Evolutionary conservation across 108 stramenopile genomes (phyloP), one percentile per base, ranked within the genome.

Genomic region (Skeletonema costatum): DNA sequence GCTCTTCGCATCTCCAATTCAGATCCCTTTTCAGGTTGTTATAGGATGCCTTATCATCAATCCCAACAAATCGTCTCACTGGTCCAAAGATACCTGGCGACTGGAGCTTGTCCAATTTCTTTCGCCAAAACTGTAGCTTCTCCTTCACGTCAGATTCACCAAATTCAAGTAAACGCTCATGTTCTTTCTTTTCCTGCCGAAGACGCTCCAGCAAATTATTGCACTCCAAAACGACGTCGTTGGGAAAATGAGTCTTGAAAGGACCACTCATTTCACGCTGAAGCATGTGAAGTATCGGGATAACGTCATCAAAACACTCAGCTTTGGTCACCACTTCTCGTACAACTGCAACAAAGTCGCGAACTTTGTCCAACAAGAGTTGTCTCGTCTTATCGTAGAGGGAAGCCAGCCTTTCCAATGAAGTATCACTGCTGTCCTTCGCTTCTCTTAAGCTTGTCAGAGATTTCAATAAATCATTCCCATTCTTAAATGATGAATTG

Each of bases 221-320:
- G 31, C 71, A 78, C 50, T 82, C 72, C 6, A 21, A 35, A 51
- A 78, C 14, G 13, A 82, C 19, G 17, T 64, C n/a, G 17, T n/a
- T 41, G 25, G 75, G 60, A 16, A 72, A 76, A 56, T 81, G 75
- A 17, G 39, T 19, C 35, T 65, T 56, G 10, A 81, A 60, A 3
- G 68, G 46, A 12, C 80, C 80, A 38, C 70, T 31, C 14, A 81
- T 39, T n/a, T 76, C 32, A 41, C 80, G 74, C 19, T 64, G 68
- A 31, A 81, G 59, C 1, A 32, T 4, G 48, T 74, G 73, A 36
- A 73, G 17, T 12, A 68, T 19, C 0, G 66, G 60, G 14, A 87
- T 75, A 5, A 63, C 63, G 69, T 89, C 86, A 61, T 84, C 85
- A 73, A 63, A 82, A 59, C 83, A 82, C 16, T 53, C 29, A 46